phyloP scores from a whole-genome alignment of 2,329 filamentous ascomycete genomes.

The Dichotomopilus funicola region DNA sequence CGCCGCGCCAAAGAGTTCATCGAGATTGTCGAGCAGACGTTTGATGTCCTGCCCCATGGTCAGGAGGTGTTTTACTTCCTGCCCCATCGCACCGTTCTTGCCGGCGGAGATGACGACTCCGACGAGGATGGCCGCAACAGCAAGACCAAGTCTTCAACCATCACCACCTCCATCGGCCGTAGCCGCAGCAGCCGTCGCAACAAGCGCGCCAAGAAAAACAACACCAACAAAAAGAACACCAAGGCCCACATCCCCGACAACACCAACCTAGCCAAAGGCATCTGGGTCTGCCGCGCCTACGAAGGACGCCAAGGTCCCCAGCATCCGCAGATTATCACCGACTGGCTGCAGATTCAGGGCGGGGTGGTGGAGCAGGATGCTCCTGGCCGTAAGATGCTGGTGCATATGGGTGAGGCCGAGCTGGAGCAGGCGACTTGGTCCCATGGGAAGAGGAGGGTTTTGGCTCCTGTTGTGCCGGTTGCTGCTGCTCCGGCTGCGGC shows the following conservation, averaged over 20 bases:
- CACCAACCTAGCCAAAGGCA: neutral
- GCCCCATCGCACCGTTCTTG: neutral
- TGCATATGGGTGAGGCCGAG: slow-evolving; percentile 1
- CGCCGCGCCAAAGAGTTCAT: neutral
- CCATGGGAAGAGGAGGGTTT: too few relatives aligned
- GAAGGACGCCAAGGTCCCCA: slow-evolving; percentile 5
- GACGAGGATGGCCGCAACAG: neutral
- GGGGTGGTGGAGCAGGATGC: neutral
- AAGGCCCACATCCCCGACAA: too few relatives aligned
- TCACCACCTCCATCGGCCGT: too few relatives aligned
- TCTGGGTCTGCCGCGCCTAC: slow-evolving; percentile 6
- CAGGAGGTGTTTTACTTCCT: slow-evolving; percentile 5
- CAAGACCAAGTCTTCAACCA: too few relatives aligned
- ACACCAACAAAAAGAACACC: too few relatives aligned
- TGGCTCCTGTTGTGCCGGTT: neutral
- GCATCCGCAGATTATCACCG: neutral
- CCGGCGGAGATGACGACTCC: neutral
- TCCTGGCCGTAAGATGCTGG: neutral
- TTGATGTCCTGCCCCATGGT: neutral
- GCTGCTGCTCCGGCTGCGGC: neutral
- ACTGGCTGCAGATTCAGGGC: neutral
- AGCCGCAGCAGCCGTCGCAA: too few relatives aligned
- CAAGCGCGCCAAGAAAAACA: too few relatives aligned
- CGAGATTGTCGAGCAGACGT: neutral
- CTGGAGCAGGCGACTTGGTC: neutral